Base-by-base conservation (phyloP, 2,329 filamentous ascomycete species). In the Raffaelea albimanens region DNA sequence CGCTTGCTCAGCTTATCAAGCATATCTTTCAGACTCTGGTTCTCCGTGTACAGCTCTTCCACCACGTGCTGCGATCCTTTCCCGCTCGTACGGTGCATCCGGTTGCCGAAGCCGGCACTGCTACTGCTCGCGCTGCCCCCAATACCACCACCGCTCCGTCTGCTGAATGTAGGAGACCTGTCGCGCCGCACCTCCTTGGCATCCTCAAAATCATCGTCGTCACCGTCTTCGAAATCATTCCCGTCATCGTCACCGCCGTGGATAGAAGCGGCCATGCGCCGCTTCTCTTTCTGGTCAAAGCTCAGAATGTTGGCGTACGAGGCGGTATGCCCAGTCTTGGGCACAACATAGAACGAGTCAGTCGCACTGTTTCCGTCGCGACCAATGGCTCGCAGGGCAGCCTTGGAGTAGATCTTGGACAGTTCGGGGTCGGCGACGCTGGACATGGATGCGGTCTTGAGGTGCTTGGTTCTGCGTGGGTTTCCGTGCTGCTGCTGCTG, bases 331-430 rank as follows among this genome's bases (percentile, higher is more conserved):
- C 93, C 91, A 18, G 86, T 88, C 0, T 87, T 86, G 4, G 91
- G 93, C 1, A 98, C 93, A 1, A 97, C 85, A 62, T 96, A 97
- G 68, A 98, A 98, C 9, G 86, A 93, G 57, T 86, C 85, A 50
- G 74, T 78, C 16, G 77, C 69, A 34, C 31, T 34, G 0, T n/a
- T n/a, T n/a, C 79, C 80, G 25, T 83, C 82, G 48, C 86, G 82
- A 19, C 80, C 75, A 39, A 95, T 75, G 1, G 90, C 87, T 45
- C 83, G 78, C 46, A 97, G 75, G 3, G 91, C 87, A 13, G 91
- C 88, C 55, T 81, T 82, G 38, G 89, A 95, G 62, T 94, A 94
- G 25, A 95, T 78, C 51, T 83, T 85, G 56, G 80, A 82, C 22
- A 95, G 76, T 55, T 97, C 89, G 0, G 88, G 86, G 18, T 87